These are phyloP conservation scores for Suhomyces maxii DNA, from an alignment of 1,139 yeast genomes.

Conservation along the genomic window DNA sequence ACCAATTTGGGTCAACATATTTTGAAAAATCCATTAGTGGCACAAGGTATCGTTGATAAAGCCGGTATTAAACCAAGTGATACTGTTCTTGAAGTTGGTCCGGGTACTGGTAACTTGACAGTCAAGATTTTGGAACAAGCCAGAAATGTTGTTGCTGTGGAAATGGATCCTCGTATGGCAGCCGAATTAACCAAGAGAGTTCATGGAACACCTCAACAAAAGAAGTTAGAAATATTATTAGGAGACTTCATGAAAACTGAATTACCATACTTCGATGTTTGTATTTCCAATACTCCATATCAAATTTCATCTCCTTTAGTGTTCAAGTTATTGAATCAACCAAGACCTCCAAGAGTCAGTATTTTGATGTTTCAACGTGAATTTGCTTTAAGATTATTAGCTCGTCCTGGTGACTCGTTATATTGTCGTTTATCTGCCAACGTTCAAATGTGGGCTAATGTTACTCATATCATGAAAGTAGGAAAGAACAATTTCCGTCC, in stretches of 20 bases:
- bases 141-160: constrained; percentile 87
- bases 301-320: constrained; percentile 97
- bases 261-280: constrained; percentile 90
- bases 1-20: constrained; percentile 97
- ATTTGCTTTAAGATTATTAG: constrained; percentile 87
- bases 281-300: constrained; percentile 96
- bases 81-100: constrained; percentile 93
- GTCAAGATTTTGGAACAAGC: constrained; percentile 92
- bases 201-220: constrained; percentile 91
- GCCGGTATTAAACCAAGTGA: constrained; percentile 93
- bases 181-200: constrained; percentile 97
- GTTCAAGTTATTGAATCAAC: constrained; percentile 85
- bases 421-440: constrained; percentile 94
- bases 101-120: constrained; percentile 98
- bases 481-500: constrained; percentile 96
- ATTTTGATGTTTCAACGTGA: constrained; percentile 98
- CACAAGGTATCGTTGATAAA: constrained; percentile 97
- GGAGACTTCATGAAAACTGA: constrained; percentile 98
- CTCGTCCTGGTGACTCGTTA: constrained; percentile 91
- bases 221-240: constrained; percentile 82
- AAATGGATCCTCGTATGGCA: constrained; percentile 99
- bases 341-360: constrained; percentile 92
- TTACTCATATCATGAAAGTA: constrained; percentile 97
- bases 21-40: constrained; percentile 90
- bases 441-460: constrained; percentile 99